These are phyloP conservation scores for Stevia rebaudiana DNA, from an alignment of 140 eudicot genomes.

Conservation along the genomic window DNA sequence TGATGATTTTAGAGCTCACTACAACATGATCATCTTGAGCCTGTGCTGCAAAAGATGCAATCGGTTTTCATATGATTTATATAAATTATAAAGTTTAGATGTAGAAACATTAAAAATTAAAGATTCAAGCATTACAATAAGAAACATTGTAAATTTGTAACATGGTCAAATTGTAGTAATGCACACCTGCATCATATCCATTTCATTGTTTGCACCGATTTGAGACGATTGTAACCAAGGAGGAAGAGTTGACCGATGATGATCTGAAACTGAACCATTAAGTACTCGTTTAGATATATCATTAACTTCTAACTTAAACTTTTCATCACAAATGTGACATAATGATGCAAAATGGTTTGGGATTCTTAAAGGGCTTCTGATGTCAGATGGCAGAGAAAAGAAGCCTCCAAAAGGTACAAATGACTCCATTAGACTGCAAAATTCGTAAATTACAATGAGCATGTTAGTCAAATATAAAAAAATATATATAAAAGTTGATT, in stretches of 20 bases:
- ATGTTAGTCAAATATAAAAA: conserved; percentile 2
- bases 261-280: conserved; percentile 45
- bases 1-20: conserved; percentile 34
- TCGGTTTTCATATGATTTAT: conserved; percentile 30
- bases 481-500: background rate
- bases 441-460: conserved; percentile 3
- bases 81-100: background rate
- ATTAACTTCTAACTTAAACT: conserved; percentile 53
- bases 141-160: background rate
- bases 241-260: conserved; percentile 43
- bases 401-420: conserved; percentile 96
- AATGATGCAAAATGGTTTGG: conserved; percentile 37
- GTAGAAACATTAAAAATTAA: no score
- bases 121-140: background rate
- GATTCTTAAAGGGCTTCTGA: conserved; percentile 38
- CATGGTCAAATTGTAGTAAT: background rate
- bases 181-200: conserved; percentile 49
- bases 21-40: conserved; percentile 52
- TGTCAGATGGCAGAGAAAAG: conserved; percentile 65
- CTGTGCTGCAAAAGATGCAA: conserved; percentile 60
- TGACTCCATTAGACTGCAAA: conserved; percentile 77
- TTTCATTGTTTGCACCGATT: conserved; percentile 16
- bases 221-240: conserved; percentile 62
- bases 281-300: conserved; percentile 43
- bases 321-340: conserved; percentile 66